Base-by-base conservation (phyloP, 805 yeast genomes). In the Phaffomyces thermotolerans region DNA sequence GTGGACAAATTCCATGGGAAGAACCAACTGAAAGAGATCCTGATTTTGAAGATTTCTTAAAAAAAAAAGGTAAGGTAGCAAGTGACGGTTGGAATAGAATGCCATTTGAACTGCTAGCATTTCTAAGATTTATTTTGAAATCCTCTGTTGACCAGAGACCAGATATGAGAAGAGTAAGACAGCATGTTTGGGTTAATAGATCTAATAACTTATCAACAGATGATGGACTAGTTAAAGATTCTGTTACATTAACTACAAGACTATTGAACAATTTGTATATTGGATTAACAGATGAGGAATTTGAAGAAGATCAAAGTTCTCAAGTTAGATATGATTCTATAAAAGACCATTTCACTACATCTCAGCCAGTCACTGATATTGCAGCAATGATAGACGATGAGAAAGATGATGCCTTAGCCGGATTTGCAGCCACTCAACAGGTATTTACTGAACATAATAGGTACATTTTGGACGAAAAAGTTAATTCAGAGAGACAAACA, bases 1-100 rank as follows among this genome's bases (percentile, higher is more conserved):
- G 81, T 1, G 90, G 89, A 2, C 76, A 75, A 51, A 76, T 81
- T 0, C 85, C 88, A 1, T 82, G 90, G 90, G 82, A 79, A 47
- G 74, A 76, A 52, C 87, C 89, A 0, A 66, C 70, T 18, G 52
- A 47, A 1, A 69, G 68, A 10, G 87, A 81, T 52, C 62, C 63
- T 1, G 79, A 76, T 49, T 78, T 68, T 42, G 52, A 52, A 14
- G 52, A 57, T 3, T 78, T 65, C 52, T 55, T 69, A 9, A 58
- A 60, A 15, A 64, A 68, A 37, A 69, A 71, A 23, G 83, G 83
- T 3, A 71, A 71, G 34, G 57, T 72, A 3, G 50, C 65, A 31
- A 52, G 63, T 10, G 68, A 69, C 9, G 79, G 83, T 0, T 81
- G 89, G 88, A 63, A 66, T 14, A 69, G 64, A 46, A 59, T 81